Evolutionary conservation across 2,329 filamentous ascomycete species (phyloP), one percentile per base, ranked within the genome.

Genomic region (Cercospora janseana): DNA sequence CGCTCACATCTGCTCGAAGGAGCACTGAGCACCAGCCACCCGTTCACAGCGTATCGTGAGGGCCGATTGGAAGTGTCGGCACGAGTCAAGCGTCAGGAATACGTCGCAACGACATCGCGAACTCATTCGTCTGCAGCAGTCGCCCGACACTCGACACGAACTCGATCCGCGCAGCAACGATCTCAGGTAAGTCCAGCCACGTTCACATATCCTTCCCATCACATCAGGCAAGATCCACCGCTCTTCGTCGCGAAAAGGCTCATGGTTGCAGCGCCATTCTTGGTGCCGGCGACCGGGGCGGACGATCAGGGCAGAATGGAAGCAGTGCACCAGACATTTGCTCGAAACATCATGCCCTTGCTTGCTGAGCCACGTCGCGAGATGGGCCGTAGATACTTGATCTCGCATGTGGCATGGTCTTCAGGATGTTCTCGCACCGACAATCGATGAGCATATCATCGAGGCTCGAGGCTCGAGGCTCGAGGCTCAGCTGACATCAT

Each of bases 1-100:
- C 49, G 43, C 50, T 47, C 47, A 48, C 50, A 35, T 29, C 50
- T 51, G 48, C 53, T 56, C 52, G 46, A 58, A 55, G 32, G 44
- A 24, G 51, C 45, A 20, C 53, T 52, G 51, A 53, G 47, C 44
- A 46, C 50, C 51, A 29, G 24, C 46, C 48, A 31, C 51, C 49
- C 27, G 16, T 18, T 49, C 37, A 24, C 32, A 46, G 49, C 54
- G 40, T 51, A 59, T 49, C 42, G 45, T 28, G 45, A 32, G 48
- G 45, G 34, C 41, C 40, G 26, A 46, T 34, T 9, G 47, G 44
- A 50, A 54, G 15, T 27, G 32, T 44, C 40, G 26, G 35, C 43
- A 47, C 49, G 28, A 38, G 46, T 47, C 13, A 31, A 46, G 43
- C 26, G 20, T 38, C 46, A 50, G 56, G n/a, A n/a, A n/a, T 51